Evolutionary conservation across 2,329 filamentous ascomycete genomes (phyloP).

Genomic region (Sporothrix phasma): DNA sequence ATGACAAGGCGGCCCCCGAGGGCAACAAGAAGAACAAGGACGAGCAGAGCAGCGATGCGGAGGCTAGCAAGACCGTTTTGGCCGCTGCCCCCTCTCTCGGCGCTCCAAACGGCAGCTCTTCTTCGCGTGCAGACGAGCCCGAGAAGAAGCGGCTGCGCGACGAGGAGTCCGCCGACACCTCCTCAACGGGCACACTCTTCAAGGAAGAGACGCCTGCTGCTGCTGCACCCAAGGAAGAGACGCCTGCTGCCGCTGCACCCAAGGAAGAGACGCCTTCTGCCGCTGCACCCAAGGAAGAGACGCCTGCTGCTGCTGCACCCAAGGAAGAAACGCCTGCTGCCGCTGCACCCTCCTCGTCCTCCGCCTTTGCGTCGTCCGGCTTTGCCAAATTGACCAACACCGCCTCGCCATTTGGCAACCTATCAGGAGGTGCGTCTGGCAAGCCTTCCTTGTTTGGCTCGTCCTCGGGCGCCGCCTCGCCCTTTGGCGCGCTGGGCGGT

Average conservation of each 20-base stretch:
- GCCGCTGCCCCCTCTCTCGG: conserved; percentile 34
- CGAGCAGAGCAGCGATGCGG: conserved; percentile 22
- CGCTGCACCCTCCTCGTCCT: conserved; percentile 22
- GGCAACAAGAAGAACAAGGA: conserved; percentile 33
- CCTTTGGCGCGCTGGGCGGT: conserved; percentile 28
- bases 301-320: background rate
- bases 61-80: background rate
- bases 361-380: conserved; percentile 58
- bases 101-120: background rate
- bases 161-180: conserved; percentile 20
- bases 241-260: conserved; percentile 34
- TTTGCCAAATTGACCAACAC: conserved; percentile 57
- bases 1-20: conserved; percentile 26
- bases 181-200: background rate
- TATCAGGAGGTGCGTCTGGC: conserved; percentile 33
- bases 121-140: conserved; percentile 37
- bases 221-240: too few relatives aligned
- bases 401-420: conserved; percentile 53
- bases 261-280: conserved; percentile 1
- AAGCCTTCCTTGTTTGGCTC: conserved; percentile 43
- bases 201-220: conserved; percentile 1
- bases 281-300: conserved; percentile 1
- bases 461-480: conserved; percentile 30
- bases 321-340: too few relatives aligned
- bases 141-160: conserved; percentile 58